These are phyloP conservation scores for Mallotus repandus DNA, from an alignment of 441 rosid genomes.

Conservation along the genomic window DNA sequence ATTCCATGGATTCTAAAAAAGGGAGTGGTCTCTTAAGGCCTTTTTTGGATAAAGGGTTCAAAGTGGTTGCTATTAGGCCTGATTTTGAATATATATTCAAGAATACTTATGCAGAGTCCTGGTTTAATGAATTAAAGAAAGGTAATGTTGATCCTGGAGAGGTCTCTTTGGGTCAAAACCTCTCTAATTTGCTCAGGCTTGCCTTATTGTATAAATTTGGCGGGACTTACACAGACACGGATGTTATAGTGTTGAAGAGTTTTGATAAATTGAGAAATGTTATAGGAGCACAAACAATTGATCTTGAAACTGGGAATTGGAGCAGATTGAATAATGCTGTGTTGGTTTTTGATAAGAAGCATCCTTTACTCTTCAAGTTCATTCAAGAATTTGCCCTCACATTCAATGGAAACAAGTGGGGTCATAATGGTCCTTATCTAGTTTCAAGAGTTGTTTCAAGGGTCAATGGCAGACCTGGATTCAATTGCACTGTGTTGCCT, in stretches of 20 bases:
- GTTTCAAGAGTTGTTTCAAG: constrained; percentile 75
- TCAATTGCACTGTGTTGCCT: constrained; percentile 60
- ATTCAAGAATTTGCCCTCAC: constrained; percentile 75
- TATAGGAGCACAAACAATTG: constrained; percentile 74
- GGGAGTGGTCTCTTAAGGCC: constrained; percentile 50
- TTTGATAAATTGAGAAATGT: constrained; percentile 47
- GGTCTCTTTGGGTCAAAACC: constrained; percentile 76
- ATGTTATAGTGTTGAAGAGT: constrained; percentile 52
- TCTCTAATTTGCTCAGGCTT: constrained; percentile 74
- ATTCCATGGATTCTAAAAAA: constrained; percentile 52
- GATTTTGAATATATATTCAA: constrained; percentile 58
- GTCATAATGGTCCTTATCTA: constrained; percentile 88
- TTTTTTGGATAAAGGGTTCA: constrained; percentile 46
- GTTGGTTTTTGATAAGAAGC: constrained; percentile 68
- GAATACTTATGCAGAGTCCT: constrained; percentile 56
- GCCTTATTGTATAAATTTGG: constrained; percentile 76
- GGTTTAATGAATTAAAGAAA: constrained; percentile 51
- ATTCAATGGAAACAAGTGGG: constrained; percentile 92
- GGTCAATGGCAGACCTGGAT: constrained; percentile 35
- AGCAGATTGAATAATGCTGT: constrained; percentile 84
- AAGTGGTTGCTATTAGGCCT: constrained; percentile 50
- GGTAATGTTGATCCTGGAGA: constrained; percentile 66
- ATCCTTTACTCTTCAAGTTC: constrained; percentile 64
- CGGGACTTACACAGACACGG: constrained; percentile 76
- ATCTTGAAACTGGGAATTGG: constrained; percentile 59